These are phyloP conservation scores for Plectosphaerella sp. DNA, from an alignment of 2,329 filamentous ascomycete genomes.

Conservation along the genomic window DNA sequence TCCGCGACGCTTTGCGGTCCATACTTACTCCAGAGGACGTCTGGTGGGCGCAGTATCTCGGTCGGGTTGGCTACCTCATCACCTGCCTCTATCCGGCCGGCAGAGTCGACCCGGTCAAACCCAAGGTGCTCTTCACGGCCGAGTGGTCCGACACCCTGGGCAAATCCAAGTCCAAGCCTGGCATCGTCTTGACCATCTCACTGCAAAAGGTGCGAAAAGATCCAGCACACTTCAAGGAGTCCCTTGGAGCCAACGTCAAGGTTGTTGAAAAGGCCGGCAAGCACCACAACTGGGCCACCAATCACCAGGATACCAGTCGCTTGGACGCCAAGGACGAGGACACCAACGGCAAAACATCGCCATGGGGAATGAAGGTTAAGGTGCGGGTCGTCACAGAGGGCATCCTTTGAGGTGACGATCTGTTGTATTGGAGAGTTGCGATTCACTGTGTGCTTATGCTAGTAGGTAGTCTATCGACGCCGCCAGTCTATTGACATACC, in stretches of 20 bases:
- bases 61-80: constrained; percentile 53
- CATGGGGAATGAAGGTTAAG: constrained; percentile 33
- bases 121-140: constrained; percentile 33
- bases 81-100: constrained; percentile 60
- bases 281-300: constrained; percentile 47
- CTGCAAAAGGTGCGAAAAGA: constrained; percentile 31
- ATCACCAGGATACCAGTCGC: constrained; percentile 13
- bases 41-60: constrained; percentile 65
- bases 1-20: constrained; percentile 46
- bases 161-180: constrained; percentile 31
- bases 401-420: constrained; percentile 7
- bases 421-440: too few species aligned
- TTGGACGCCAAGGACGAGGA: too few species aligned
- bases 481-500: too few species aligned
- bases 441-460: too few species aligned
- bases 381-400: constrained; percentile 27
- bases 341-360: constrained; percentile 7
- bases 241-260: constrained; percentile 30
- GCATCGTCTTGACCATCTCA: constrained; percentile 37
- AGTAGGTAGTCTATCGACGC: too few species aligned
- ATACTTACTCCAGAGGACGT: constrained; percentile 49
- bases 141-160: constrained; percentile 35
- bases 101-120: constrained; percentile 29
- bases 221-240: constrained; percentile 32
- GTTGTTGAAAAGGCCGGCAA: constrained; percentile 53